Evolutionary conservation across 2,329 filamentous ascomycete species (phyloP), one percentile per base, ranked within the genome.

Genomic region (Penicillium oxalicum): DNA sequence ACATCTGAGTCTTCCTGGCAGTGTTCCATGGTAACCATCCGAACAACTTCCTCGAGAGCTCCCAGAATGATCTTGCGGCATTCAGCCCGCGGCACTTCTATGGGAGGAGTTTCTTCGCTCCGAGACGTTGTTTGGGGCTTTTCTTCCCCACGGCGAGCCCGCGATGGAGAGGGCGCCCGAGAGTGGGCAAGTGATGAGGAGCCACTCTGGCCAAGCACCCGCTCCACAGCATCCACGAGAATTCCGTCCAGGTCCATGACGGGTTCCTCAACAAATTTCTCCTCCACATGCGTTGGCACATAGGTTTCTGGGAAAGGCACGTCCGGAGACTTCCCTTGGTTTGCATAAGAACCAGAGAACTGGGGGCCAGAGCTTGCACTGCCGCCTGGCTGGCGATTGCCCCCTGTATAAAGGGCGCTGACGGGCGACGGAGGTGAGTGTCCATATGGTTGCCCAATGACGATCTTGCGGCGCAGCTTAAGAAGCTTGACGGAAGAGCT

Each of bases 241-340:
- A 72, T 79, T n/a, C 72, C 71, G 51, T 82, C 79, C 44, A 80
- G 73, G 53, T 80, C 78, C 74, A 79, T 77, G 41, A 82, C 74
- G 2, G 66, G 64, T 52, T 82, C 78, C 52, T 78, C 75, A 9
- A 72, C 61, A 43, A 81, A 79, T 48, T 71, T 64, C 53, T 80
- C 77, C 44, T 77, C 74, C 1, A 75, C 68, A 29, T 65, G 62
- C n/a, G 46, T 56, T 8, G 57, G 45, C 18, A 62, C 58, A 6
- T 55, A 55, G 5, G 56, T 57, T 6, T 61, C 58, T 13, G 51
- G 12, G 5, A 54, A 35, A 11, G 53, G 34, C 13, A 45, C 51
- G 2, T 50, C 49, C 5, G 60, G 57, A 11, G 56, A 52, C 47
- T 59, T 67, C 39, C 57, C 58, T 26, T 61, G 55, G 9, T 56